These are phyloP conservation scores for Yueomyces sinensis DNA, from an alignment of 805 yeast genomes.

Conservation along the genomic window DNA sequence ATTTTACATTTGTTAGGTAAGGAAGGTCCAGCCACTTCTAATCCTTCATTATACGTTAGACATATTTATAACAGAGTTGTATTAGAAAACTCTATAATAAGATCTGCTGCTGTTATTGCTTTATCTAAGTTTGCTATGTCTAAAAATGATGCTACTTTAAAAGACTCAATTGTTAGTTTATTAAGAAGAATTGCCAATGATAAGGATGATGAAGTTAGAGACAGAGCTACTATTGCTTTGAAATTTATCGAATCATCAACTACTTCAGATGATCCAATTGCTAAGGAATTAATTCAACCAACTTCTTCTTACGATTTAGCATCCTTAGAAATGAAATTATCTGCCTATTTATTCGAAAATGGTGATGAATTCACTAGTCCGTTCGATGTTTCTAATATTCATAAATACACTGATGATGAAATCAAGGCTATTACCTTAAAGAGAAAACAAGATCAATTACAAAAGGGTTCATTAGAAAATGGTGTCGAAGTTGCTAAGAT, in stretches of 20 bases:
- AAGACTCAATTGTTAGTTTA: constrained; percentile 58
- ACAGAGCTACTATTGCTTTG: constrained; percentile 82
- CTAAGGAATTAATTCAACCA: constrained; percentile 45
- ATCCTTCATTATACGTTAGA: constrained; percentile 85
- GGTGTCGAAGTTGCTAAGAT: constrained; percentile 12
- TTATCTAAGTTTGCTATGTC: constrained; percentile 80
- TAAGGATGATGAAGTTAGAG: constrained; percentile 94
- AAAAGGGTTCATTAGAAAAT: constrained; percentile 17
- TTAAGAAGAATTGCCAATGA: constrained; percentile 77
- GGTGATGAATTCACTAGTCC: constrained; percentile 33
- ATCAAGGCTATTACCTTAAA: constrained; percentile 49
- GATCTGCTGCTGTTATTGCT: constrained; percentile 92
- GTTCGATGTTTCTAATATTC: constrained; percentile 61
- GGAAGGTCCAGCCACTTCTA: constrained; percentile 80
- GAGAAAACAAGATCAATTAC: constrained; percentile 29
- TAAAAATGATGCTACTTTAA: constrained; percentile 50
- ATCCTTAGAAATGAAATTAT: constrained; percentile 65
- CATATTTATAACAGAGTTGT: constrained; percentile 96
- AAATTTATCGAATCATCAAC: constrained; percentile 34
- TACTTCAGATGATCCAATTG: constrained; percentile 23
- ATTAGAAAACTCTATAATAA: constrained; percentile 84
- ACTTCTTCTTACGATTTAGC: constrained; percentile 59
- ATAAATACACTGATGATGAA: constrained; percentile 55
- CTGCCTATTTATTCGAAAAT: constrained; percentile 41
- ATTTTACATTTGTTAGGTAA: constrained; percentile 84